Conservation (phyloP, 225 moss, liverwort and hornwort genomes). For the Neckera pumila region DNA sequence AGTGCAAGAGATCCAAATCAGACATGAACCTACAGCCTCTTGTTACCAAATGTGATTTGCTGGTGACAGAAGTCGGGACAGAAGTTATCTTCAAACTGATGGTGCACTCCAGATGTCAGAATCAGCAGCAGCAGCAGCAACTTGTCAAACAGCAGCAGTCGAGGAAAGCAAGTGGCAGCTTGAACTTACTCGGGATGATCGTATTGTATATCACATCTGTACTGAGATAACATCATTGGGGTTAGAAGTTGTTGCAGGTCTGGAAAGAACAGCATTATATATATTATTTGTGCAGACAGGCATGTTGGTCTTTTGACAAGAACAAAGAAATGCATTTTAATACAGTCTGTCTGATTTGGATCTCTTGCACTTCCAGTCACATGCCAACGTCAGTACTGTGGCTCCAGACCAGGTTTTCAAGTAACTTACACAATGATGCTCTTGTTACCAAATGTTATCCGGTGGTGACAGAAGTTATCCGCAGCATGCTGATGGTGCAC, state of each 20-base stretch:
- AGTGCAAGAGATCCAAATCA: too few relatives aligned
- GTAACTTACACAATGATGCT: too few relatives aligned
- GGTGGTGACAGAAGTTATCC: too few relatives aligned
- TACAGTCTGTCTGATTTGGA: neutral
- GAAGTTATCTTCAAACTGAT: neutral
- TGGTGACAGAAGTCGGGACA: too few relatives aligned
- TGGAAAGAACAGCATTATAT: neutral
- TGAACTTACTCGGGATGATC: too few relatives aligned
- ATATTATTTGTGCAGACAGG: too few relatives aligned
- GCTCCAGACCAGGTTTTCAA: neutral
- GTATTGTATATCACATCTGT: too few relatives aligned
- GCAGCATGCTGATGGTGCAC: neutral
- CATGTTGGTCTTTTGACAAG: neutral
- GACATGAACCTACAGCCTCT: too few relatives aligned
- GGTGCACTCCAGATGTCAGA: neutral
- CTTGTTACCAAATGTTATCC: neutral
- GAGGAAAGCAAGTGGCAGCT: neutral
- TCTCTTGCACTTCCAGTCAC: neutral
- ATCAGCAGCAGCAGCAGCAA: neutral
- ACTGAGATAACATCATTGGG: neutral
- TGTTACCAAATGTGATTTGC: too few relatives aligned
- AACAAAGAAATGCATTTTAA: neutral
- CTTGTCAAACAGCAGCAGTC: neutral
- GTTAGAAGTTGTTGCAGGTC: neutral
- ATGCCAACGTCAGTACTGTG: neutral